These are phyloP conservation scores for Tephrocybe sp. DNA, from an alignment of 768 basidiomycete species.

Conservation along the genomic window DNA sequence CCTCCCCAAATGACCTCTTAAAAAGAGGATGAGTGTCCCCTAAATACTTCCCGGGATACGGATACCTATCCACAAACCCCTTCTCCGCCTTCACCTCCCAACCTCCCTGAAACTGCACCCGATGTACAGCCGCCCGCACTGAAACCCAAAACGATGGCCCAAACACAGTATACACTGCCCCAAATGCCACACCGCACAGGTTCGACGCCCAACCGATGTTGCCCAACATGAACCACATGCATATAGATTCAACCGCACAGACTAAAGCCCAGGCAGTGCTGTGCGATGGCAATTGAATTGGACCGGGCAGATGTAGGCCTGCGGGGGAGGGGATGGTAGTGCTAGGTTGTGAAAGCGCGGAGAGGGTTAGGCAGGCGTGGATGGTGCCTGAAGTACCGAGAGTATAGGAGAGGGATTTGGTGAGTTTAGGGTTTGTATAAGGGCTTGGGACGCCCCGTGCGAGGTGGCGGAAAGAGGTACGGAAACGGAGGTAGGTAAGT, in stretches of 20 bases:
- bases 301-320: background rate
- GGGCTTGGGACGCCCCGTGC: constrained; percentile 9
- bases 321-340: background rate
- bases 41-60: constrained; percentile 4
- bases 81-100: constrained; percentile 1
- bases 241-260: constrained; percentile 2
- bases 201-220: constrained; percentile 12
- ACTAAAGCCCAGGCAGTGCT: background rate
- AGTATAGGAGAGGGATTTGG: constrained; percentile 8
- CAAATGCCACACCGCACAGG: constrained; percentile 6
- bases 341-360: background rate
- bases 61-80: background rate
- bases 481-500: constrained; percentile 6
- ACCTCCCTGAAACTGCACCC: background rate
- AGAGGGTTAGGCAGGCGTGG: constrained; percentile 7
- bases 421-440: constrained; percentile 5
- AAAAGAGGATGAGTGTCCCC: constrained; percentile 1
- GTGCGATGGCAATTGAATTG: background rate
- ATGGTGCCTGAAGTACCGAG: constrained; percentile 1
- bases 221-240: constrained; percentile 3
- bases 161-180: background rate
- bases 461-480: constrained; percentile 5
- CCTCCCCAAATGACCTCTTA: constrained; percentile 3
- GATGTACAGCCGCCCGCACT: background rate
- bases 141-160: constrained; percentile 7